Base-by-base conservation (phyloP, 495 filamentous ascomycete species). In the Penicillium odoratum region DNA sequence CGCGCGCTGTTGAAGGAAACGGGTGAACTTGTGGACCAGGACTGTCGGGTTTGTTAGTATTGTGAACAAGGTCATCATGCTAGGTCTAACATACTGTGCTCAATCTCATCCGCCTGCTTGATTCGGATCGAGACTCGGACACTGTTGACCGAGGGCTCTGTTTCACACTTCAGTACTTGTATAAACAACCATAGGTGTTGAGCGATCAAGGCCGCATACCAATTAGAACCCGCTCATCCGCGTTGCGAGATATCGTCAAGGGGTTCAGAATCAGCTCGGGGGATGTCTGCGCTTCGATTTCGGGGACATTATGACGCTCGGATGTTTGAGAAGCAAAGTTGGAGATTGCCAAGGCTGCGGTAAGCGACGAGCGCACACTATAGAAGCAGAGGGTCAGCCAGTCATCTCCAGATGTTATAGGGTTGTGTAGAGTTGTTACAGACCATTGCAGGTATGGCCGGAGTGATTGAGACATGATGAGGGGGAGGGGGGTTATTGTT, bases 91-190 rank as follows among this genome's bases (percentile, higher is more conserved):
- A 48, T 45, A 48, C 97, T 97, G 71, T 93, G 83, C 72, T 99
- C 95, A 61, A 97, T 99, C 76, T 98, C 95, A 78, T 99, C 95
- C 51, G 94, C 95, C 75, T 98, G 94, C 75, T 98, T 98, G 73
- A 99, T 97, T 78, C 92, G 90, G 73, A 99, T 96, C 78, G 90
- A 93, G 59, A 99, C 85, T 55, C 95, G 85, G 48, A 98, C 88
- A 63, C 89, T 93, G 81, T 99, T 99, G 76, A 97, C 86, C 71
- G 88, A 92, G 3, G 94, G 93, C 74, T 98, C 93, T 63, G 55
- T 56, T 34, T 40, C 25, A 8, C n/a, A 31, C 4, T 16, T 48
- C 28, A 48, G 46, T 5, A 40, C 38, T 7, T 16, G 38, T 3
- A 16, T 7, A 40, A n/a, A 40, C 11, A 40, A 15, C 4, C 5